These are phyloP conservation scores for Acidiella bohemica DNA, from an alignment of 495 filamentous ascomycete genomes.

Conservation along the genomic window DNA sequence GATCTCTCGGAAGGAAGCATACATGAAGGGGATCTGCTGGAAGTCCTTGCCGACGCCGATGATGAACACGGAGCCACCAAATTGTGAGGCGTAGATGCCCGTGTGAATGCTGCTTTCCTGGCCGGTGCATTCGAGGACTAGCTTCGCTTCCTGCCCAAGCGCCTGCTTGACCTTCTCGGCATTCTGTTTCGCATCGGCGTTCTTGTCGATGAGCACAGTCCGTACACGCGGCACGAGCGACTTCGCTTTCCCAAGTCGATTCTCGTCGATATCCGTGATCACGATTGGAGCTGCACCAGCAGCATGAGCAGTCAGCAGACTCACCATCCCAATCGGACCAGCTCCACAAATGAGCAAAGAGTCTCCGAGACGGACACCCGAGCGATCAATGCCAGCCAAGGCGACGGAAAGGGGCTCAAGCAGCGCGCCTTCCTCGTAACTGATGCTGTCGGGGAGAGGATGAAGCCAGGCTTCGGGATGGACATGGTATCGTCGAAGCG, in stretches of 20 bases:
- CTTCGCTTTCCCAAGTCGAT: conserved; percentile 18
- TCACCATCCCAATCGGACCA: conserved; percentile 22
- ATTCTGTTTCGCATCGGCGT: conserved; percentile 6
- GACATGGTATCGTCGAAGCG: conserved; percentile 18
- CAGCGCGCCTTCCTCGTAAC: conserved; percentile 21
- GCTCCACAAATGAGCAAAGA: conserved; percentile 20
- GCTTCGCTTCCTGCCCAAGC: conserved; percentile 11
- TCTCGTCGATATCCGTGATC: conserved; percentile 21
- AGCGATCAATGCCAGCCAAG: conserved; percentile 21
- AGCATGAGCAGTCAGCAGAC: conserved; percentile 18
- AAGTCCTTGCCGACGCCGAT: conserved; percentile 20
- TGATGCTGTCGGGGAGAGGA: conserved; percentile 17
- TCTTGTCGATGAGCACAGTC: conserved; percentile 9
- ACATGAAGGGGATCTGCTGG: conserved; percentile 21
- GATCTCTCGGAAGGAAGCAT: conserved; percentile 18
- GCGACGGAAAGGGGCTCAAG: conserved; percentile 23
- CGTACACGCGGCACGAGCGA: conserved; percentile 16
- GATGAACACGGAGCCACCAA: conserved; percentile 20
- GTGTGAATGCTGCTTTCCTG: conserved; percentile 18
- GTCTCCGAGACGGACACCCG: conserved; percentile 17
- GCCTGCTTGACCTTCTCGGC: conserved; percentile 11
- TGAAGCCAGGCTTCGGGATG: conserved; percentile 20
- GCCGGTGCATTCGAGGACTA: conserved; percentile 22
- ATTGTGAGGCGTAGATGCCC: conserved; percentile 16
- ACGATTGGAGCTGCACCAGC: conserved; percentile 20